phyloP scores from a whole-genome alignment of 139 green algal species.

The Diplosphaera chodatii region DNA sequence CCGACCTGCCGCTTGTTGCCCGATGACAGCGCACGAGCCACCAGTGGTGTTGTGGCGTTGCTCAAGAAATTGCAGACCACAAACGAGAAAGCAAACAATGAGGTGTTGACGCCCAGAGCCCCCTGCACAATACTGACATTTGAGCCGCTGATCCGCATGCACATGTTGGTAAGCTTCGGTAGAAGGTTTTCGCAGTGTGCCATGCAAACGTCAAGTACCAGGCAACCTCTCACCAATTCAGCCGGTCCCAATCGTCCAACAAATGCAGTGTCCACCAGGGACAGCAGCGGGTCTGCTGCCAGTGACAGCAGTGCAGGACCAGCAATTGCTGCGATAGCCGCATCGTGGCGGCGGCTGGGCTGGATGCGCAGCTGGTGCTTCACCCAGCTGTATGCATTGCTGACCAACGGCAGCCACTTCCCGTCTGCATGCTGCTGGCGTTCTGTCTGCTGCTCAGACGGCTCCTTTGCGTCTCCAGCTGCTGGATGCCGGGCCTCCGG shows the following conservation, averaged over 20 bases:
- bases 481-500: too few species aligned
- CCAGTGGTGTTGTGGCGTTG: constrained; percentile 63
- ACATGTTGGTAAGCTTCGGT: too few species aligned
- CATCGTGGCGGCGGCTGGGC: constrained; percentile 29
- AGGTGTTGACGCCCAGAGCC: constrained; percentile 62
- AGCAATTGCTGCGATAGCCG: constrained; percentile 45
- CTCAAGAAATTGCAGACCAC: constrained; percentile 76
- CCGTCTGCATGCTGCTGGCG: too few species aligned
- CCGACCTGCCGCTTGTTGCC: constrained; percentile 24
- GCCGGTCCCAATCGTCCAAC: constrained; percentile 43
- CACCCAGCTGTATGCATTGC: neutral
- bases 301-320: constrained; percentile 50
- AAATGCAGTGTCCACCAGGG: constrained; percentile 56
- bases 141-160: too few species aligned
- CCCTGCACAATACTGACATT: too few species aligned
- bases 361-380: neutral
- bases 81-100: constrained; percentile 63
- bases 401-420: neutral
- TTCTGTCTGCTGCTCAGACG: too few species aligned
- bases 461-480: too few species aligned
- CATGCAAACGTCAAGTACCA: too few species aligned
- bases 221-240: too few species aligned
- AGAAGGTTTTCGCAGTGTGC: too few species aligned
- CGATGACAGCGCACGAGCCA: constrained; percentile 40
- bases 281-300: constrained; percentile 61